Evolutionary conservation across 495 filamentous ascomycete species (phyloP).

Genomic region (Talaromyces liani): DNA sequence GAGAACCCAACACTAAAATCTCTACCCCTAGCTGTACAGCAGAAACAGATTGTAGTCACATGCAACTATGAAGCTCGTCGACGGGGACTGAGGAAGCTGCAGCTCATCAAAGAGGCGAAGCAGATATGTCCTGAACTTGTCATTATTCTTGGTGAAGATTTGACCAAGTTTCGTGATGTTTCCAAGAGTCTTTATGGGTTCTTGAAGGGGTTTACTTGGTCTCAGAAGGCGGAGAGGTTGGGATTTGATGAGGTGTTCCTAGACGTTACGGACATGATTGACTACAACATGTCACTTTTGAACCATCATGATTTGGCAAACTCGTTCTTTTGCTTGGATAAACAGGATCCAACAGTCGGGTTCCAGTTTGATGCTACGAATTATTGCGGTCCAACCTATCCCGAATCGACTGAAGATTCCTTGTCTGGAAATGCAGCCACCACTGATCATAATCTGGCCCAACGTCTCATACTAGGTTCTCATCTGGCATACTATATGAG

Average conservation of each 20-base stretch:
- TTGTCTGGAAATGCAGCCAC: slow-evolving; percentile 8
- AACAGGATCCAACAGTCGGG: slow-evolving; percentile 66
- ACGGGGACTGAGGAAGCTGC: slow-evolving; percentile 73
- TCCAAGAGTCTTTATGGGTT: slow-evolving; percentile 73
- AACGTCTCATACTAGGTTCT: slow-evolving; percentile 58
- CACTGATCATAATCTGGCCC: slow-evolving; percentile 24
- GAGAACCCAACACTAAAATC: slow-evolving; percentile 65
- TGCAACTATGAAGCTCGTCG: slow-evolving; percentile 87
- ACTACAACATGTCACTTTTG: slow-evolving; percentile 65
- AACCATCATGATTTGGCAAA: slow-evolving; percentile 55
- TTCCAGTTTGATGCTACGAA: slow-evolving; percentile 67
- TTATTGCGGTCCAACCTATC: slow-evolving; percentile 52
- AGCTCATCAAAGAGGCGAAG: slow-evolving; percentile 73
- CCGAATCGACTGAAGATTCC: slow-evolving; percentile 20
- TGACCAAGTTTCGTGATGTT: slow-evolving; percentile 76
- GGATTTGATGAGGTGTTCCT: slow-evolving; percentile 82
- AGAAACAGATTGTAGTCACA: slow-evolving; percentile 89
- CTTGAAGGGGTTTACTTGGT: slow-evolving; percentile 65
- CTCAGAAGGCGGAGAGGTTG: slow-evolving; percentile 63
- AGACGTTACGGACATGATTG: slow-evolving; percentile 79
- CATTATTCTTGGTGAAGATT: slow-evolving; percentile 78
- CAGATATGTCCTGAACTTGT: slow-evolving; percentile 76
- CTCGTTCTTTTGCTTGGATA: slow-evolving; percentile 77
- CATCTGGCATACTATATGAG: slow-evolving; percentile 72
- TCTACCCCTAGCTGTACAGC: slow-evolving; percentile 66